Base-by-base conservation (phyloP, 257 asterid species). In the Capsicum baccatum region DNA sequence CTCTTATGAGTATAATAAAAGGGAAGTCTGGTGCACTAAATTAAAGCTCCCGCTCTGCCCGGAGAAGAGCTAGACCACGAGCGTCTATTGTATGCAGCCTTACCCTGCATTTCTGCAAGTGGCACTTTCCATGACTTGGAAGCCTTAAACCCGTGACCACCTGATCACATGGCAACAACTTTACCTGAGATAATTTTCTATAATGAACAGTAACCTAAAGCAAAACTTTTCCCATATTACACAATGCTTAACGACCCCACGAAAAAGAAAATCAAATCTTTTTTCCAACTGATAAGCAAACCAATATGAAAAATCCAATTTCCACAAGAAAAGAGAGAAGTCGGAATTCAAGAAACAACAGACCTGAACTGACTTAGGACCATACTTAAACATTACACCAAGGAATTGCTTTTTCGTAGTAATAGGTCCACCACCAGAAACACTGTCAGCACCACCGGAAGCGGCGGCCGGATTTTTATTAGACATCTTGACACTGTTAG, bases 381-480 rank as follows among this genome's bases (percentile, higher is more conserved):
- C 98, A 86, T 95, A 94, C 91, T 93, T 95, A 63, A 95, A 94
- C 95, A 94, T 92, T 87, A 91, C 92, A 82, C 99, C 99, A 55
- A 92, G 90, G 62, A 95, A 90, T 86, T 94, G 99, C 54, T 84
- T 93, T 88, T 92, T 95, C 93, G 84, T 89, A 81, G 91, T 93
- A 68, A 92, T 81, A 76, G 98, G 97, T 5, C 94, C 92, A 58
- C 17, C 85, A 66, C 87, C 78, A 37, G 71, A 52, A 39, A 82
- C 92, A 39, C 86, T 92, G n/a, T 87, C 94, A 52, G 84, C 80
- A 85, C 74, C 74, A 55, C 82, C 89, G 64, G 64, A 70, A 26
- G 85, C 88, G 59, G 90, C 57, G 71, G 83, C 17, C 47, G 89
- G 63, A 78, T 84, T 64, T 79, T 79, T 87, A 83, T 68, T 89